These are phyloP conservation scores for Candida khao-thaluensis DNA, from an alignment of 805 yeast genomes.

Conservation along the genomic window DNA sequence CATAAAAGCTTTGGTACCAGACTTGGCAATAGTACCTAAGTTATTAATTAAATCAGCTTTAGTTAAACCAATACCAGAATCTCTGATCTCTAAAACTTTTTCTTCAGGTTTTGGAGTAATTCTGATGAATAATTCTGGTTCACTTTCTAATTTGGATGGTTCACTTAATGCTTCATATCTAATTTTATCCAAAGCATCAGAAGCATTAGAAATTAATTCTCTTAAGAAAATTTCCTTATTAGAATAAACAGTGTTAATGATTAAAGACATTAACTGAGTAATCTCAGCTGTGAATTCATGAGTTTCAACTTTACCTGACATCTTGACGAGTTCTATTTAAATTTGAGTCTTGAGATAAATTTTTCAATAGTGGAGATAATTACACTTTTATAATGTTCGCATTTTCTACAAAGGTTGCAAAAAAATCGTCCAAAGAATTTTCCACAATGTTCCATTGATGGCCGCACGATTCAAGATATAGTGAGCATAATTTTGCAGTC, in stretches of 20 bases:
- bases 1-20: constrained; percentile 99
- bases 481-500: constrained; percentile 7
- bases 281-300: constrained; percentile 99
- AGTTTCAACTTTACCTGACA: constrained; percentile 68
- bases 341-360: constrained; percentile 1
- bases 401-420: not conserved
- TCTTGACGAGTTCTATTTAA: constrained; percentile 21
- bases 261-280: constrained; percentile 99
- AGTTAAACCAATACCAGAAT: constrained; percentile 99
- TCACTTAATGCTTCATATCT: constrained; percentile 95
- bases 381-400: constrained; percentile 7
- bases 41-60: constrained; percentile 98
- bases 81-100: constrained; percentile 94
- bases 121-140: constrained; percentile 96
- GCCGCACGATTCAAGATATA: constrained; percentile 2
- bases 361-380: constrained; percentile 5
- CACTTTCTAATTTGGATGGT: constrained; percentile 87
- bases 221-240: constrained; percentile 99
- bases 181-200: constrained; percentile 98
- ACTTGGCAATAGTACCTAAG: constrained; percentile 99
- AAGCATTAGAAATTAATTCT: constrained; percentile 97
- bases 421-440: constrained; percentile 14
- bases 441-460: constrained; percentile 17
- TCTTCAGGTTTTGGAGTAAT: constrained; percentile 95
- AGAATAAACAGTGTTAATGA: constrained; percentile 99